Evolutionary conservation across 306 rosid genomes (phyloP), one percentile per base, ranked within the genome.

Genomic region (Morella rubra): DNA sequence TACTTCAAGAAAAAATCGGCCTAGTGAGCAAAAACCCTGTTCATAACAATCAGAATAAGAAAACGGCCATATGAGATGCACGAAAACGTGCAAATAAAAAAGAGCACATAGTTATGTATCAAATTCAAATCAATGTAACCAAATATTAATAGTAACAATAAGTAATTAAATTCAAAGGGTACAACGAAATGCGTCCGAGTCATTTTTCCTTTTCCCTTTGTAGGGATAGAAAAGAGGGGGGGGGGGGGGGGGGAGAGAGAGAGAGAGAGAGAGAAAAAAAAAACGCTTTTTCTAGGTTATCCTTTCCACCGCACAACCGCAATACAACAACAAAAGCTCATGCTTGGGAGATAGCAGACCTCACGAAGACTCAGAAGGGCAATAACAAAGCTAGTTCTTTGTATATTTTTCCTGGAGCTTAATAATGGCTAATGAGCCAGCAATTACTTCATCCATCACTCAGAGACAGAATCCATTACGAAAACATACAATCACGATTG

Each of bases 401-500:
- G 27, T 22, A 50, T 61, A 2, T 41, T 53, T 65, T 18, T 3
- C 49, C 54, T 67, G 45, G 67, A 55, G 13, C 37, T 45, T 13
- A 55, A 79, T 14, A 45, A 22, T 55, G 69, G 44, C 44, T 50
- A 11, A 22, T 13, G 53, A 72, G 49, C 22, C 61, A 50, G 49
- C 68, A 60, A 44, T 59, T 52, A 44, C 67, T 72, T 62, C 60
- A 16, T n/a, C 49, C 20, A 65, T 65, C 47, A 65, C 12, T 40
- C 71, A 11, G 2, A 19, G 40, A 67, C 27, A 56, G 44, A 19
- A 73, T 8, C 61, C 65, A 49, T 46, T 59, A n/a, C 37, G 44
- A 62, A 4, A 24, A 53, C 13, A 49, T 41, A 27, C 0, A 46
- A 11, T 18, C 11, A 19, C 41, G n/a, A 1, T 54, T 37, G 41